A percentile compares a stretch with the other conserved stretches of the same genome.
Conservation (phyloP, 495 filamentous ascomycete species). For the Aspergillus baeticus region DNA sequence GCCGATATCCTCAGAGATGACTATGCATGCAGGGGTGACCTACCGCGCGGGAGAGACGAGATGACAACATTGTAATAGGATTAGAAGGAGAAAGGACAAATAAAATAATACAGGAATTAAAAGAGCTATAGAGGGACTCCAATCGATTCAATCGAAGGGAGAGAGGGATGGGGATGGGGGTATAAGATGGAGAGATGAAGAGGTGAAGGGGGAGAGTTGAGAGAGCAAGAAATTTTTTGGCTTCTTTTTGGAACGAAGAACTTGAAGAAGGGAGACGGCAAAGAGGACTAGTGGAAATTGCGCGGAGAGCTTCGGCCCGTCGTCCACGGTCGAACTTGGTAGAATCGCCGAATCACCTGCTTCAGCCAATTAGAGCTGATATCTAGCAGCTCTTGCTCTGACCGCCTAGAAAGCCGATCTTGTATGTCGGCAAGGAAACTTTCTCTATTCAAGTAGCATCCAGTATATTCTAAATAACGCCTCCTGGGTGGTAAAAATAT, state of each 20-base stretch:
- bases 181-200: slow-evolving; percentile 30
- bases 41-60: slow-evolving; percentile 66
- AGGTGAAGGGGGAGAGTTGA: slow-evolving; percentile 26
- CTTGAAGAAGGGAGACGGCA: slow-evolving; percentile 28
- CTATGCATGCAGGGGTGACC: slow-evolving; percentile 36
- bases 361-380: background rate
- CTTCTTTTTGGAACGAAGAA: slow-evolving; percentile 16
- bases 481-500: background rate
- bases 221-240: slow-evolving; percentile 25
- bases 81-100: slow-evolving; percentile 22
- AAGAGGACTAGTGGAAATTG: slow-evolving; percentile 52
- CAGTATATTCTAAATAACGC: background rate
- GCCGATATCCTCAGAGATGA: slow-evolving; percentile 9
- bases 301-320: slow-evolving; percentile 42
- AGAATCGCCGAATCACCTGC: background rate
- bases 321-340: slow-evolving; percentile 28
- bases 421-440: background rate
- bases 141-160: slow-evolving; percentile 44
- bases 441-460: background rate
- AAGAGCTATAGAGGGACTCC: slow-evolving; percentile 28
- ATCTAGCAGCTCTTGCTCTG: background rate
- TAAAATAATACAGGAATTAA: slow-evolving; percentile 39
- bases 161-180: slow-evolving; percentile 30
- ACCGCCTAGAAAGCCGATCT: slow-evolving; percentile 3
- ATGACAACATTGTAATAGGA: slow-evolving; percentile 53